These are phyloP conservation scores for Laguncularia racemosa DNA, from an alignment of 345 rosid species.

Conservation along the genomic window DNA sequence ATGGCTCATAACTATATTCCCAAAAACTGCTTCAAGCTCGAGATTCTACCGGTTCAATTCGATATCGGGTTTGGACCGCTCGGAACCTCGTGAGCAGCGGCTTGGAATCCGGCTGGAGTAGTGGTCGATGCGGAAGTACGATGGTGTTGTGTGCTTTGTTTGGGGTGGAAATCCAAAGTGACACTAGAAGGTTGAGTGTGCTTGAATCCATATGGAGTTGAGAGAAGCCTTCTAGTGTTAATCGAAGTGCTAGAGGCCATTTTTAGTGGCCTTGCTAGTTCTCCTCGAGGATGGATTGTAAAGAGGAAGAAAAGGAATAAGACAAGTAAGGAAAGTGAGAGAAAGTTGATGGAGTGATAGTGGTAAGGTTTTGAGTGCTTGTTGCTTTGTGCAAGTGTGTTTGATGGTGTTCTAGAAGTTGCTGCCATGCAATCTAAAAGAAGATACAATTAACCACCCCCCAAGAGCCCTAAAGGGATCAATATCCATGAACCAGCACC, in stretches of 20 bases:
- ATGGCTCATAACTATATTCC: no score
- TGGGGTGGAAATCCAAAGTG: slow-evolving; percentile 31
- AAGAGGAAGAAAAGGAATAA: slow-evolving; percentile 22
- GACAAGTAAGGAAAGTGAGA: slow-evolving; percentile 28
- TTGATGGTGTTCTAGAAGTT: slow-evolving; percentile 23
- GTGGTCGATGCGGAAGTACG: slow-evolving; percentile 19
- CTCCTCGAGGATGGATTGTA: slow-evolving; percentile 9
- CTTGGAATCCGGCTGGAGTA: slow-evolving; percentile 29
- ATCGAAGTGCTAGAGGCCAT: not conserved
- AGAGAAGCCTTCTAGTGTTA: slow-evolving; percentile 3
- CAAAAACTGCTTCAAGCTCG: no score
- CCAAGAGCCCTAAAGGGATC: slow-evolving; percentile 79
- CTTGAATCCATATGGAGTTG: slow-evolving; percentile 37
- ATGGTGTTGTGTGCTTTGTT: slow-evolving; percentile 3
- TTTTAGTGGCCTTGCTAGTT: slow-evolving; percentile 11
- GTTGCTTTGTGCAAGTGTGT: slow-evolving; percentile 15
- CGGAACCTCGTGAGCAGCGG: slow-evolving; percentile 63
- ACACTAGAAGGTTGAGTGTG: slow-evolving; percentile 16
- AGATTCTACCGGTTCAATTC: slow-evolving; percentile 10
- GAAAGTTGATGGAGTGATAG: not conserved
- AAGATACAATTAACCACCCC: slow-evolving; percentile 43
- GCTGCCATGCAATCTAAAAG: slow-evolving; percentile 54
- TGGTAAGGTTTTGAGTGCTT: slow-evolving; percentile 4
- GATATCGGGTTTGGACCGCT: slow-evolving; percentile 88
- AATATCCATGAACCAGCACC: slow-evolving; percentile 82